A percentile compares a stretch with the other conserved stretches of the same genome.
These are phyloP conservation scores for Tolypocladium endophyticum DNA, from an alignment of 2,329 filamentous ascomycete species.

Conservation along the genomic window DNA sequence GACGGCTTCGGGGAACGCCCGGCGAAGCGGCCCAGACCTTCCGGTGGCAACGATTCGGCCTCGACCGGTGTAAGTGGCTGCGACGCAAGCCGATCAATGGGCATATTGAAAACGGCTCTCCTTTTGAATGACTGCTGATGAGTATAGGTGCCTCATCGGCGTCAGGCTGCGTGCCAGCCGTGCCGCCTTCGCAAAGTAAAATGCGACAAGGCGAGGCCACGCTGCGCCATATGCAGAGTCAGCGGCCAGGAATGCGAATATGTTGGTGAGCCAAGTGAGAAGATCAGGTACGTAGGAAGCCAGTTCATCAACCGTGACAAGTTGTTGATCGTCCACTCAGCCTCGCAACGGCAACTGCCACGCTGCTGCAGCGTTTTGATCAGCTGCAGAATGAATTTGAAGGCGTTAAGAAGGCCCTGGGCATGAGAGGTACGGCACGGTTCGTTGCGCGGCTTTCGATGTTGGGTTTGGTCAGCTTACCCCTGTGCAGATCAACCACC, in stretches of 20 bases:
- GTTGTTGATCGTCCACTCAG: background rate
- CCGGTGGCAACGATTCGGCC: background rate
- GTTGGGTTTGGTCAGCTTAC: background rate
- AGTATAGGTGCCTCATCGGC: background rate
- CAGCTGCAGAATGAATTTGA: background rate
- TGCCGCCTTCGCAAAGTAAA: background rate
- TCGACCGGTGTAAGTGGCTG: background rate
- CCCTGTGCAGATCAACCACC: background rate
- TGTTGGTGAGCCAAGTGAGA: background rate
- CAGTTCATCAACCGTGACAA: background rate
- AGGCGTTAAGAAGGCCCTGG: background rate
- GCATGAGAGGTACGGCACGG: background rate
- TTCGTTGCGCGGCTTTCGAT: background rate
- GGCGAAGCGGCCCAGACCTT: background rate
- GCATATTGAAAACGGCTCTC: background rate
- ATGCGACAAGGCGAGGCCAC: background rate
- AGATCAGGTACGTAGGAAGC: background rate
- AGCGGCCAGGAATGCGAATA: background rate
- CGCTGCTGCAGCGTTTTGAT: background rate
- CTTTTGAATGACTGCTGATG: background rate
- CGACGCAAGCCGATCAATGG: background rate
- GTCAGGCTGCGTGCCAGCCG: background rate
- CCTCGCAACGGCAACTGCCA: background rate
- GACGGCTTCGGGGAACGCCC: background rate
- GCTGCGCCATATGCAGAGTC: background rate